These are phyloP conservation scores for Penicillium canariense DNA, from an alignment of 495 filamentous ascomycete species.

Conservation along the genomic window DNA sequence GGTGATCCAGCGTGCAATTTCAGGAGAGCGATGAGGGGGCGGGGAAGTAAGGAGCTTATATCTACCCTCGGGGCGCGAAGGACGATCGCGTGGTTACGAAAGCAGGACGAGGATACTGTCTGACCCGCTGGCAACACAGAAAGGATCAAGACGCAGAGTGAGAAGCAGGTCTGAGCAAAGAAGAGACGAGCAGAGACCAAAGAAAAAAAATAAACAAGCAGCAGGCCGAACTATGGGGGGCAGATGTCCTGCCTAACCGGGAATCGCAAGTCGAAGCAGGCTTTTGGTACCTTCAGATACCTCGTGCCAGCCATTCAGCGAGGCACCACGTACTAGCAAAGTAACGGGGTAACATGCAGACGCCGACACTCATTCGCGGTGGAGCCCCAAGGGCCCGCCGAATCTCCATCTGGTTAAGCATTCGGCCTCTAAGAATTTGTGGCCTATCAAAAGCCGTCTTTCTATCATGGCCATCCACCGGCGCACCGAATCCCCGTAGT, in stretches of 20 bases:
- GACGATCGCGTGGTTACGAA: not conserved
- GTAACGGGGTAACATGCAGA: too few species aligned
- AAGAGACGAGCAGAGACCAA: not conserved
- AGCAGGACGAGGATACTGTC: constrained; percentile 2
- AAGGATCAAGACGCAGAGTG: not conserved
- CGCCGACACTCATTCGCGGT: too few species aligned
- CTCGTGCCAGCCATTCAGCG: not conserved
- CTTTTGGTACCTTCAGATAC: too few species aligned
- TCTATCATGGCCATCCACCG: not conserved
- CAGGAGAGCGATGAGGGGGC: not conserved
- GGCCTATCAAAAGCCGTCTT: not conserved
- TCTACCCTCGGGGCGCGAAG: not conserved
- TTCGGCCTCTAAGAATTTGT: not conserved
- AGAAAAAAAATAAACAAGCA: not conserved
- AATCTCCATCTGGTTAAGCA: constrained; percentile 1
- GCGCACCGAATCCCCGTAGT: not conserved
- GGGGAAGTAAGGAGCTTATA: not conserved
- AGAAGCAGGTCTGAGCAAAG: not conserved
- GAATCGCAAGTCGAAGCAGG: constrained; percentile 9
- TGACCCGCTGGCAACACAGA: constrained; percentile 5
- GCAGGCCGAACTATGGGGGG: not conserved
- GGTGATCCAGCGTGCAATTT: not conserved
- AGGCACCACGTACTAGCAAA: too few species aligned
- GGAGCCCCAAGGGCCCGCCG: too few species aligned
- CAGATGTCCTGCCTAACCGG: constrained; percentile 1